These are phyloP conservation scores for Plectosphaerella plurivora DNA, from an alignment of 2,329 filamentous ascomycete genomes.

Conservation along the genomic window DNA sequence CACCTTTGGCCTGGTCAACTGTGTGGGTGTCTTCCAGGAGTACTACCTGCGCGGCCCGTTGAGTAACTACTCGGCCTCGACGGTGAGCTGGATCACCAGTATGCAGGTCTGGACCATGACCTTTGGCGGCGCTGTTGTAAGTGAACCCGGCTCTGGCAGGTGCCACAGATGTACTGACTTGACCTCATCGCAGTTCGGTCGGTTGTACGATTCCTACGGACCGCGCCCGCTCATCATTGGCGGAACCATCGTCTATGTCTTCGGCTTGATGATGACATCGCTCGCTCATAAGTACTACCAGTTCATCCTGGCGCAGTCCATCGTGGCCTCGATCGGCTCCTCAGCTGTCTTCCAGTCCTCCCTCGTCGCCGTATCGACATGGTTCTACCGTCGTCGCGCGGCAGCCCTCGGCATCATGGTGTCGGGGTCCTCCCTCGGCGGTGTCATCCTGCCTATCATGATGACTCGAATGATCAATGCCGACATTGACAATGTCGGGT, in stretches of 20 bases:
- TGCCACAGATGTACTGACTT: background rate
- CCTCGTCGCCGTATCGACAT: constrained; percentile 39
- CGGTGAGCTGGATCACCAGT: constrained; percentile 57
- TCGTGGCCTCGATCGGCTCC: constrained; percentile 36
- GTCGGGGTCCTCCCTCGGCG: constrained; percentile 50
- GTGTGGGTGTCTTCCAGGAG: constrained; percentile 51
- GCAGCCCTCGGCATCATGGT: constrained; percentile 50
- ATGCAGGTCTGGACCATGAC: constrained; percentile 44
- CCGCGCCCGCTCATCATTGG: constrained; percentile 50
- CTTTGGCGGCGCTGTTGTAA: constrained; percentile 42
- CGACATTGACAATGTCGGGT: constrained; percentile 35
- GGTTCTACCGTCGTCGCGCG: constrained; percentile 49
- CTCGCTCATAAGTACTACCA: constrained; percentile 41
- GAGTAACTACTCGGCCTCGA: constrained; percentile 39
- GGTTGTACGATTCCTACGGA: constrained; percentile 61
- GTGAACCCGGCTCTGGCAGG: constrained; percentile 12
- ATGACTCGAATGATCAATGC: constrained; percentile 47
- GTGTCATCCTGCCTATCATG: constrained; percentile 57
- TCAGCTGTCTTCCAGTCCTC: constrained; percentile 36
- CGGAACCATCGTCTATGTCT: constrained; percentile 54
- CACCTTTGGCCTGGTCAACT: constrained; percentile 40
- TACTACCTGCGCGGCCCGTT: constrained; percentile 51
- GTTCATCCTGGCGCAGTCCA: constrained; percentile 36
- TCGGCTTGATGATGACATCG: constrained; percentile 62
- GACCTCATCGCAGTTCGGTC: constrained; percentile 39